Base-by-base conservation (phyloP, 2,329 filamentous ascomycete species). In the Nannizzia gypsea region DNA sequence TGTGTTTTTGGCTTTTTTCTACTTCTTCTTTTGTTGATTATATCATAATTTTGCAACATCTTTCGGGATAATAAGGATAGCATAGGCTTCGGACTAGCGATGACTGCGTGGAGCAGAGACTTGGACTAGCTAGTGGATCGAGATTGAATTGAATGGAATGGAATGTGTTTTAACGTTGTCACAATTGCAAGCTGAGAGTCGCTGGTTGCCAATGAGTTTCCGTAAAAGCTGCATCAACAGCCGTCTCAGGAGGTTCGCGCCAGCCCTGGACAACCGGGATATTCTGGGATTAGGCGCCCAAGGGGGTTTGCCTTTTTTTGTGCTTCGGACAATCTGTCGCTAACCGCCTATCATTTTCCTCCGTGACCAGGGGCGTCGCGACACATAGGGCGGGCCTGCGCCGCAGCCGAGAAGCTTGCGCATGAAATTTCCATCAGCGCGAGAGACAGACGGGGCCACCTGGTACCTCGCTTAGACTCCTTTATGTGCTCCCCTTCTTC, bases 1-100 rank as follows among this genome's bases (percentile, higher is more conserved):
- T 63, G 60, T 63, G 60, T 63, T 62, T 59, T 61, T n/a, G n/a
- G 63, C 58, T 62, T 56, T 59, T 63, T 52, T 56, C 42, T 60
- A 36, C 59, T 60, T 56, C 8, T 24, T 60, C 63, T 59, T 63
- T 57, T 59, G 62, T 52, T 57, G 36, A 60, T 58, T 59, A 52
- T 60, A 60, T 20, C 17, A 58, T 61, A 26, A 60, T 61, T 58
- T 40, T 34, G 24, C 50, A 34, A 17, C 50, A 8, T 31, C 24
- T 54, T 54, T 54, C 26, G 50, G 50, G 50, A 54, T 54, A 34
- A 36, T n/a, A 6, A 54, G n/a, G 9, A 34, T 54, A 26, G 28
- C 15, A 54, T 54, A 24, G 50, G 8, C 26, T 54, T 54, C 50
- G 20, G 6, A 26, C 50, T 34, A 20, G 50, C 24, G 34, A 54